A percentile compares a stretch with the other conserved stretches of the same genome.
Conservation (phyloP, 306 rosid genomes). For the Pueraria montana region DNA sequence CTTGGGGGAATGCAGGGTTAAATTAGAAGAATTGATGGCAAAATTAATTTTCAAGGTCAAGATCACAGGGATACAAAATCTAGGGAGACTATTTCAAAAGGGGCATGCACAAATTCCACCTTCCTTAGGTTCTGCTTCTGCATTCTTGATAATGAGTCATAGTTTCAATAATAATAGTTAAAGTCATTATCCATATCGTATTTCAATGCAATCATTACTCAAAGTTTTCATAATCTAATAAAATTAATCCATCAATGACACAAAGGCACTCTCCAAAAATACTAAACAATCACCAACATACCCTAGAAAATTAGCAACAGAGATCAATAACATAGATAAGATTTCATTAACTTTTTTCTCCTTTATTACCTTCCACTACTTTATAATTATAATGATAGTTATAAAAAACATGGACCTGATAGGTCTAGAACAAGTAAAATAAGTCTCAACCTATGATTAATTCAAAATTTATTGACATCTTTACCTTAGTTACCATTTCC, state of each 20-base stretch:
- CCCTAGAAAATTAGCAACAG: not conserved
- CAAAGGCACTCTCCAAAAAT: not conserved
- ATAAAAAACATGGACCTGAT: not conserved
- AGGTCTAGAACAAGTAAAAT: slow-evolving; percentile 2
- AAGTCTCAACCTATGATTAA: slow-evolving; percentile 8
- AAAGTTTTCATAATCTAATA: not conserved
- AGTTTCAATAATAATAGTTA: not conserved
- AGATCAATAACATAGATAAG: not conserved
- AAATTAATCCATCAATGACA: not conserved
- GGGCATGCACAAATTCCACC: not conserved
- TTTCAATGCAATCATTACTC: not conserved
- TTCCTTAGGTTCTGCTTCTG: not conserved
- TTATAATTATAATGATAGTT: not conserved
- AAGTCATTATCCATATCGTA: slow-evolving; percentile 4
- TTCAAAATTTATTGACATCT: not conserved
- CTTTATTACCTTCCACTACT: not conserved
- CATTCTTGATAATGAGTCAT: slow-evolving; percentile 4
- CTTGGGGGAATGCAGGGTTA: not conserved
- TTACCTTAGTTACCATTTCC: slow-evolving; percentile 21
- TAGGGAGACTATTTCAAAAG: not conserved
- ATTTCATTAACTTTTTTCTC: not conserved
- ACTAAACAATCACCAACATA: not conserved
- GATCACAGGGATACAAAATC: not conserved
- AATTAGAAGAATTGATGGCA: slow-evolving; percentile 2
- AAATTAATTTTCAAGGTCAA: not conserved